A percentile compares a stretch with the other conserved stretches of the same genome.
These are phyloP conservation scores for Ceratobasidium sp. DNA, from an alignment of 1,284 basidiomycete genomes.

Conservation along the genomic window DNA sequence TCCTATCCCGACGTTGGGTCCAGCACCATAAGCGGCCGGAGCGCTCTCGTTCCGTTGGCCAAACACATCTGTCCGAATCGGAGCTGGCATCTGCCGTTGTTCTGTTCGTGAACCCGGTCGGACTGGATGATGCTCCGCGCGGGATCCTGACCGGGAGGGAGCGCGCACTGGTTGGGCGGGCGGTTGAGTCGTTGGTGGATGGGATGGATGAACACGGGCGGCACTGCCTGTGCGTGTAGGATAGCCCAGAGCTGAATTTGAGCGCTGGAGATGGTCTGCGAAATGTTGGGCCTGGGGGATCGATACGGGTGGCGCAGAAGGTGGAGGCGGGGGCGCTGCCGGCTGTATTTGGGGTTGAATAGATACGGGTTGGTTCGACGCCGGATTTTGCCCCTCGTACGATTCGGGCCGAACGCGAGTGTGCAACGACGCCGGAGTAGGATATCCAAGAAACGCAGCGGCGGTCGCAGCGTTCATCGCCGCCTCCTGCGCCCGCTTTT, in stretches of 20 bases:
- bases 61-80: slow-evolving; percentile 33
- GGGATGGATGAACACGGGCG: slow-evolving; percentile 3
- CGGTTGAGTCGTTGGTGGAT: slow-evolving; percentile 12
- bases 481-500: slow-evolving; percentile 38
- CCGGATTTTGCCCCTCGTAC: slow-evolving; percentile 23
- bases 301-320: slow-evolving; percentile 12
- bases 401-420: slow-evolving; percentile 37
- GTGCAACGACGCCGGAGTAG: slow-evolving; percentile 26
- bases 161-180: neutral
- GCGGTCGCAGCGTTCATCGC: slow-evolving; percentile 17
- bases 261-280: slow-evolving; percentile 4
- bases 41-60: slow-evolving; percentile 36
- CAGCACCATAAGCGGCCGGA: slow-evolving; percentile 20
- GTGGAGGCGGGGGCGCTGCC: slow-evolving; percentile 6
- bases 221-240: slow-evolving; percentile 21
- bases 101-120: slow-evolving; percentile 27
- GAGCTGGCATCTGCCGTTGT: neutral
- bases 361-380: slow-evolving; percentile 8
- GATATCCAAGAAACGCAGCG: slow-evolving; percentile 19
- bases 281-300: slow-evolving; percentile 40
- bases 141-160: slow-evolving; percentile 45
- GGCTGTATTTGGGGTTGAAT: slow-evolving; percentile 26
- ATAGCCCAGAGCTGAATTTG: slow-evolving; percentile 1
- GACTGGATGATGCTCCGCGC: slow-evolving; percentile 22
- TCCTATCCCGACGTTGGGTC: no score